Percentiles rank a stretch among this genome's conserved stretches.
These are phyloP conservation scores for Aspergillus wentii DNA, from an alignment of 495 filamentous ascomycete species.

Conservation along the genomic window DNA sequence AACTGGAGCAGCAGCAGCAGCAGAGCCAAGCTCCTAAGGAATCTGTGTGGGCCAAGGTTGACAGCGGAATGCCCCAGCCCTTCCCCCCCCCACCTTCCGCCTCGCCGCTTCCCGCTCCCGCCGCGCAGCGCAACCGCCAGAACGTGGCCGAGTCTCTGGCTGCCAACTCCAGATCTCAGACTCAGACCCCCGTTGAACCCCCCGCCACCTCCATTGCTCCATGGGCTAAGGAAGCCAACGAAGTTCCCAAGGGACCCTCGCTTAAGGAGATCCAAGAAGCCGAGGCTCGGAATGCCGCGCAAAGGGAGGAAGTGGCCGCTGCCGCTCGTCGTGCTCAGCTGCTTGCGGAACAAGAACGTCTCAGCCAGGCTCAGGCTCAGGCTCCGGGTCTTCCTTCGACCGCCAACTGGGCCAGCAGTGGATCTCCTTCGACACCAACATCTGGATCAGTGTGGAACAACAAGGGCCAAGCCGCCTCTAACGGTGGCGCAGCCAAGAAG, in stretches of 20 bases:
- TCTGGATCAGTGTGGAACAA: constrained; percentile 60
- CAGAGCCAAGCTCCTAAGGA: constrained; percentile 43
- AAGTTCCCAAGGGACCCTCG: constrained; percentile 80
- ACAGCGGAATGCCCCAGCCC: constrained; percentile 64
- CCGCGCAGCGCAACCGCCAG: constrained; percentile 76
- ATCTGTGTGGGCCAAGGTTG: constrained; percentile 55
- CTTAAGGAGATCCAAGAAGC: constrained; percentile 96
- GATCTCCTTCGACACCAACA: constrained; percentile 57
- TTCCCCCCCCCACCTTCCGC: constrained; percentile 70
- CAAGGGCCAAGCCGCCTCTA: constrained; percentile 45
- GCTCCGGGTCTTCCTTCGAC: constrained; percentile 78
- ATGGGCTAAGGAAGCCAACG: constrained; percentile 83
- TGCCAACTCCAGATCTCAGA: constrained; percentile 64
- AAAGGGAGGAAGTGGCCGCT: constrained; percentile 77
- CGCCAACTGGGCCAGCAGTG: constrained; percentile 82
- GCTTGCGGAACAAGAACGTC: constrained; percentile 69
- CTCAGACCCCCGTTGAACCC: constrained; percentile 64
- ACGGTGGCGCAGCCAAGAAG: constrained; percentile 63
- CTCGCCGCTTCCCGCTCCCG: constrained; percentile 80
- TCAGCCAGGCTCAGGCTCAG: constrained; percentile 58
- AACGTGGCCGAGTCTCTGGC: constrained; percentile 79
- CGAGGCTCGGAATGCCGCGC: constrained; percentile 89
- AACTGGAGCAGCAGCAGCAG: constrained; percentile 20
- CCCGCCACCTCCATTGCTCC: constrained; percentile 72
- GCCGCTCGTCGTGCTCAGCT: constrained; percentile 71